A percentile compares a stretch with the other conserved stretches of the same genome.
Conservation (phyloP, 192 early-diverging fungal genomes). For the Rhizoclosmatium globosum region DNA sequence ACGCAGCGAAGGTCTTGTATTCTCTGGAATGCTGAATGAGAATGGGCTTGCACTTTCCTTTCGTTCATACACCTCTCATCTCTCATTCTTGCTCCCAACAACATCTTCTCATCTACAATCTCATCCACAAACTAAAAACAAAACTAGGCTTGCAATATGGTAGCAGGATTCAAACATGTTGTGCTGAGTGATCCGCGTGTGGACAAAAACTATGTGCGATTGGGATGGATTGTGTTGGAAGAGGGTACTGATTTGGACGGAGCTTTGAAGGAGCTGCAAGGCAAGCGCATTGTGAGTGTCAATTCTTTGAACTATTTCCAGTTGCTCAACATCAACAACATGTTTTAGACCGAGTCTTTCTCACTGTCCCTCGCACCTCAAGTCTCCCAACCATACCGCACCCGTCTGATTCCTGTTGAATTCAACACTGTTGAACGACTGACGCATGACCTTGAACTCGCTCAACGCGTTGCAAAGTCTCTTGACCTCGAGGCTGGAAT, state of each 20-base stretch:
- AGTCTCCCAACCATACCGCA: conserved; percentile 49
- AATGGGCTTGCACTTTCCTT: no score
- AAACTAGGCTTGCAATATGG: conserved; percentile 65
- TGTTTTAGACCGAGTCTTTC: conserved; percentile 63
- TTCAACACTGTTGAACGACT: conserved; percentile 74
- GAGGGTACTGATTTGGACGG: conserved; percentile 81
- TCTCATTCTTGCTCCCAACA: no score
- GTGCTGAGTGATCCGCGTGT: conserved; percentile 87
- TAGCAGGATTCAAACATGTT: conserved; percentile 85
- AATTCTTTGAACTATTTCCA: conserved; percentile 37
- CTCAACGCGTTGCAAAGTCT: conserved; percentile 57
- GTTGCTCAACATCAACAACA: neutral
- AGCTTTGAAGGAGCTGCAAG: conserved; percentile 69
- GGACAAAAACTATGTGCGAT: conserved; percentile 82
- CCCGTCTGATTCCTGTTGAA: conserved; percentile 76
- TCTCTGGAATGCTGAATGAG: no score
- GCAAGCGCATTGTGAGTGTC: conserved; percentile 51
- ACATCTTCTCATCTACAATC: no score
- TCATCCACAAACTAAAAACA: neutral
- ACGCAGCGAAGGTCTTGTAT: no score
- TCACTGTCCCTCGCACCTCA: conserved; percentile 63
- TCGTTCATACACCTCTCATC: no score
- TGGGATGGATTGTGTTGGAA: conserved; percentile 93
- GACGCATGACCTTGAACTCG: conserved; percentile 76
- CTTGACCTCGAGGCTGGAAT: conserved; percentile 68